Evolutionary conservation across 805 yeast species (phyloP).

Genomic region (Starmerella bombi): DNA sequence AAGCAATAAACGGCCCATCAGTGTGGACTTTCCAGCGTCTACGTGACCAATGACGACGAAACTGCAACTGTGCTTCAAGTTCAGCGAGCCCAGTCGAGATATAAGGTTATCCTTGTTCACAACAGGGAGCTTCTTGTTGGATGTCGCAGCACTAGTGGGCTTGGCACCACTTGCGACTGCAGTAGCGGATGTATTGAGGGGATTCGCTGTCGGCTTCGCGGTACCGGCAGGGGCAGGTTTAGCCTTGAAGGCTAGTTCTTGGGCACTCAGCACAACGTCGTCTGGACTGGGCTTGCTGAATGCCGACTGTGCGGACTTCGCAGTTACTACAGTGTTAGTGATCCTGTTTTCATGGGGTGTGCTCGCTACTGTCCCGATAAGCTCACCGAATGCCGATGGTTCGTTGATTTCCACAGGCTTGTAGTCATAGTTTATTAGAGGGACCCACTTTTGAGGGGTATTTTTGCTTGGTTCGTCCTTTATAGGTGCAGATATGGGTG

Average conservation of each 20-base stretch:
- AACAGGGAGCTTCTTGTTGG: neutral
- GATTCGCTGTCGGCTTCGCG: neutral
- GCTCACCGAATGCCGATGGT: constrained; percentile 13
- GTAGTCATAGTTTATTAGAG: neutral
- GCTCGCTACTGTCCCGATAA: constrained; percentile 5
- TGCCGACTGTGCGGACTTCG: constrained; percentile 35
- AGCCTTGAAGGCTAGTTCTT: constrained; percentile 26
- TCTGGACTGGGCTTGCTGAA: constrained; percentile 62
- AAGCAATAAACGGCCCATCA: constrained; percentile 58
- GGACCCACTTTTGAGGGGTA: neutral
- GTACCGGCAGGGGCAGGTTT: neutral
- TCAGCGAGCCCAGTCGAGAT: constrained; percentile 38
- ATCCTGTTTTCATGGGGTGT: neutral
- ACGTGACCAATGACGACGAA: constrained; percentile 78
- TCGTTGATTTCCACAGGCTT: neutral
- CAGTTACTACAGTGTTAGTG: constrained; percentile 23
- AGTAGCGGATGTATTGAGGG: neutral
- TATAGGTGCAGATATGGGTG: neutral
- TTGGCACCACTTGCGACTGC: neutral
- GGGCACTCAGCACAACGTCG: constrained; percentile 52
- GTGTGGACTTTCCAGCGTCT: constrained; percentile 73
- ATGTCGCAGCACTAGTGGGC: neutral
- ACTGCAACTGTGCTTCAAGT: constrained; percentile 14
- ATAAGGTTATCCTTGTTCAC: constrained; percentile 24
- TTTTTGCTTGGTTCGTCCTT: neutral